Evolutionary conservation across 1,284 basidiomycete species (phyloP), one percentile per base, ranked within the genome.

Genomic region (Wallemia hederae): DNA sequence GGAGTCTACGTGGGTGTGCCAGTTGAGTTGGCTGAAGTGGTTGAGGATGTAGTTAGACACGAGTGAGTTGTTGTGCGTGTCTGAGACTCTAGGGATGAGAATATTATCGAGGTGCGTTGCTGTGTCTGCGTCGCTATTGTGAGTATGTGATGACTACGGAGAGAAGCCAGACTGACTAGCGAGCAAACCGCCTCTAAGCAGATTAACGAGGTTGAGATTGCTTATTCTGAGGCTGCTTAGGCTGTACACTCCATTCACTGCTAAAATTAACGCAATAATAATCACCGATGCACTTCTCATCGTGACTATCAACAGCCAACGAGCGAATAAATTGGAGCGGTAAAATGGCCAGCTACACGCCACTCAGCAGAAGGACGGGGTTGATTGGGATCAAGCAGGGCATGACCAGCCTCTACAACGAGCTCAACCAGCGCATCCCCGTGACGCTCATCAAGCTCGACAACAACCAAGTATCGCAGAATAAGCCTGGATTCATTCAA

Each of bases 1-100:
- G 27, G 74, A 72, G 66, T 91, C 86, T 68, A 81, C 78, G 68
- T 90, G 85, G 55, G 89, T 73, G 63, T 87, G 77, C 88, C 88
- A 92, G n/a, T 82, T 76, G 49, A 90, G 73, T 22, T 74, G 73
- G 66, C 76, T 76, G 66, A 92, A 73, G 0, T 79, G 79, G 17
- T 77, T 73, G 17, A 79, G 75, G 64, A 92, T 81, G 67, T 91
- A 83, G 61, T 81, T 74, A 61, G 82, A 78, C 63, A 90, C 86
- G 31, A 80, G 66, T 1, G 85, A 88, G 66, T 79, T 88, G 66
- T 81, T 87, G 60, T 19, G 64, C 64, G 58, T 27, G 17, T 19
- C 28, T 7, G 9, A 7, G 3, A 59, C 59, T 15, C 33, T 27
- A 3, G 59, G 59, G 14, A 33, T 59, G 5, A 39, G 27, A 22